phyloP scores from a whole-genome alignment of 2,329 filamentous ascomycete species.

The Monosporascus sp. region DNA sequence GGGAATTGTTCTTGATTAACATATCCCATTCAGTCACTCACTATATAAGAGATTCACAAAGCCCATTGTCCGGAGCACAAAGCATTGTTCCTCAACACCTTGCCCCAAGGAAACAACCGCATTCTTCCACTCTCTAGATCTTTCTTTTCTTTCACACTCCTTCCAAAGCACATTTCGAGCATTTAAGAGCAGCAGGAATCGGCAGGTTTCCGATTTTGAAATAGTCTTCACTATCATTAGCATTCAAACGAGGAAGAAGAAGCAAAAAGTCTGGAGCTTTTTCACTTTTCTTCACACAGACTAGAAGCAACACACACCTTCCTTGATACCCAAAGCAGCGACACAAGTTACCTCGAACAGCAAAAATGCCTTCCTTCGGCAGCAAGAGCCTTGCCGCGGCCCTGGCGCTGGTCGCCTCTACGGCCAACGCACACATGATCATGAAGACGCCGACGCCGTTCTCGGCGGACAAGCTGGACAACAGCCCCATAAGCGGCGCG shows the following conservation, averaged over 20 bases:
- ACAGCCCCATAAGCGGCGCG: constrained; percentile 47
- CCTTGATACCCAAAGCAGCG: neutral
- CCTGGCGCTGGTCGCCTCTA: constrained; percentile 42
- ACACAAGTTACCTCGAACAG: neutral
- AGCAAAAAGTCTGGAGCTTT: neutral
- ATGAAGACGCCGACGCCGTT: constrained; percentile 56
- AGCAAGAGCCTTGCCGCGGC: constrained; percentile 28
- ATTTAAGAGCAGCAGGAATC: neutral
- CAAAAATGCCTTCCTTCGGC: neutral
- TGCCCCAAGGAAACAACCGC: neutral
- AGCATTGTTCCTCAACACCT: neutral
- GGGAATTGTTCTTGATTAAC: no score
- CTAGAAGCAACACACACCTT: no score
- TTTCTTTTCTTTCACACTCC: neutral
- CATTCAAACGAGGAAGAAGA: neutral
- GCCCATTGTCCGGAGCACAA: neutral
- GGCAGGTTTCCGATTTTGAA: neutral
- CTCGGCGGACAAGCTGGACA: constrained; percentile 39
- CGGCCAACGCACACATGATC: constrained; percentile 57
- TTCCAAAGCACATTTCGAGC: neutral
- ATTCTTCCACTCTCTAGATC: neutral
- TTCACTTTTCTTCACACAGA: neutral
- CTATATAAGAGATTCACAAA: neutral
- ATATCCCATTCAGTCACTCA: neutral
- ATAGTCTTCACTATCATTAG: neutral